These are phyloP conservation scores for Lenwebbia sp. DNA, from an alignment of 345 rosid genomes.

Conservation along the genomic window DNA sequence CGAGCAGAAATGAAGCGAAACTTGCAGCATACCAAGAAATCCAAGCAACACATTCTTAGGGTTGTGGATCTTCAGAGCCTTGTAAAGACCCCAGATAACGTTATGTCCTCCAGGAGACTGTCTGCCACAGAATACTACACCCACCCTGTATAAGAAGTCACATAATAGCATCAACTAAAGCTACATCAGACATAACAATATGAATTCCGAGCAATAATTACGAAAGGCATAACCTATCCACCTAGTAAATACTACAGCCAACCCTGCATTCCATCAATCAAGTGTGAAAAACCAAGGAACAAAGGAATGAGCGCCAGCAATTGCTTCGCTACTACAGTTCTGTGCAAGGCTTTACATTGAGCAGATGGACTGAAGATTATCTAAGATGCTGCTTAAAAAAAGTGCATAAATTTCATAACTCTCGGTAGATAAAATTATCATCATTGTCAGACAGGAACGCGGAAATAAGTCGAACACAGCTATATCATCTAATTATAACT, in stretches of 20 bases:
- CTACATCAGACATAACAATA: fast-evolving
- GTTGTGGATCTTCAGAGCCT: constrained; percentile 81
- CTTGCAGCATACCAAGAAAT: constrained; percentile 55
- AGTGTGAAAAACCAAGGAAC: not conserved
- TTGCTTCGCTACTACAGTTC: not conserved
- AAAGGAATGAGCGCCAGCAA: not conserved
- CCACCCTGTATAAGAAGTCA: constrained; percentile 47
- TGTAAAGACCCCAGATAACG: constrained; percentile 85
- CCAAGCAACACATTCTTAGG: constrained; percentile 63
- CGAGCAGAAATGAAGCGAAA: not conserved
- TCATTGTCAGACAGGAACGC: not conserved
- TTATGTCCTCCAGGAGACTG: constrained; percentile 99
- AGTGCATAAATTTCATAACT: not conserved
- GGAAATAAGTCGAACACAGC: not conserved
- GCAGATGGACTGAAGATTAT: not conserved
- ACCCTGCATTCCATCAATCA: not conserved
- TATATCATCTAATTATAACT: not conserved
- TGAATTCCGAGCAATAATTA: not conserved
- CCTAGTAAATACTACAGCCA: not conserved
- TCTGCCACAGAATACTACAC: constrained; percentile 88
- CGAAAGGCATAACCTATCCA: not conserved
- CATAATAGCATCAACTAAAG: not conserved
- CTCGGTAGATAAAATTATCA: not conserved
- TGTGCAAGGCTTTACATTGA: not conserved
- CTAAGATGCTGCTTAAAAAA: not conserved